These are phyloP conservation scores for Cladobotryum mycophilum DNA, from an alignment of 2,329 filamentous ascomycete genomes.

Conservation along the genomic window DNA sequence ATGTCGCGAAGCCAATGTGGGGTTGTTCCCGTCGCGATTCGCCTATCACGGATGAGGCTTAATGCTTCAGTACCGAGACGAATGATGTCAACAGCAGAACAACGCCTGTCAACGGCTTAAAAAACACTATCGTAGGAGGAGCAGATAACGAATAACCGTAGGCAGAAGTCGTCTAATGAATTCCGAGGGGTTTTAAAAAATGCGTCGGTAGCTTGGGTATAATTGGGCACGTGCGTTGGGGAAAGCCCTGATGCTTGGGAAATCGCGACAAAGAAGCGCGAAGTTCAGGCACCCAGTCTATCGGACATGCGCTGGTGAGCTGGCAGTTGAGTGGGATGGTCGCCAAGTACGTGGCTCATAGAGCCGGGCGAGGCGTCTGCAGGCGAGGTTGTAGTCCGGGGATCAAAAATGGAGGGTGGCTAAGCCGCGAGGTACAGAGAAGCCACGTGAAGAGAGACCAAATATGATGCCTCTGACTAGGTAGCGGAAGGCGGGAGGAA, in stretches of 20 bases:
- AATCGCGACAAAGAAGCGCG: constrained; percentile 34
- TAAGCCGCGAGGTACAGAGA: constrained; percentile 28
- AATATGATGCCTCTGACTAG: constrained; percentile 6
- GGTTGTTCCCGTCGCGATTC: constrained; percentile 17
- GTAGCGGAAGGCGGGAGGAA: constrained; percentile 12
- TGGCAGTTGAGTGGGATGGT: constrained; percentile 49
- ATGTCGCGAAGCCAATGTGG: constrained; percentile 12
- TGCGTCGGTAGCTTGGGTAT: constrained; percentile 32
- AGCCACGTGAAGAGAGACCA: constrained; percentile 37
- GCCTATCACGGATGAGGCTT: constrained; percentile 10
- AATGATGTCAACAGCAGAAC: constrained; percentile 14
- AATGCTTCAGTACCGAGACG: constrained; percentile 10
- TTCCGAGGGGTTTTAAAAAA: constrained; percentile 27
- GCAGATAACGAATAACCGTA: constrained; percentile 19
- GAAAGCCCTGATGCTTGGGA: constrained; percentile 18
- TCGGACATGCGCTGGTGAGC: constrained; percentile 56
- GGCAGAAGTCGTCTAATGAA: constrained; percentile 20
- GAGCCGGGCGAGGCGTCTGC: constrained; percentile 54
- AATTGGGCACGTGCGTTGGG: constrained; percentile 41
- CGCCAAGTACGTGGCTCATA: constrained; percentile 44
- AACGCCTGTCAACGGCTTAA: constrained; percentile 7
- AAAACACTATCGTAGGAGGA: constrained; percentile 8
- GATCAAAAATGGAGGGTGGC: constrained; percentile 20
- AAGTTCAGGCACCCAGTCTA: constrained; percentile 45
- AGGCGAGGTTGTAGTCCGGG: constrained; percentile 32